A percentile compares a stretch with the other conserved stretches of the same genome.
Evolutionary conservation across 139 green algal genomes (phyloP).

Genomic region (Closterium sp.): DNA sequence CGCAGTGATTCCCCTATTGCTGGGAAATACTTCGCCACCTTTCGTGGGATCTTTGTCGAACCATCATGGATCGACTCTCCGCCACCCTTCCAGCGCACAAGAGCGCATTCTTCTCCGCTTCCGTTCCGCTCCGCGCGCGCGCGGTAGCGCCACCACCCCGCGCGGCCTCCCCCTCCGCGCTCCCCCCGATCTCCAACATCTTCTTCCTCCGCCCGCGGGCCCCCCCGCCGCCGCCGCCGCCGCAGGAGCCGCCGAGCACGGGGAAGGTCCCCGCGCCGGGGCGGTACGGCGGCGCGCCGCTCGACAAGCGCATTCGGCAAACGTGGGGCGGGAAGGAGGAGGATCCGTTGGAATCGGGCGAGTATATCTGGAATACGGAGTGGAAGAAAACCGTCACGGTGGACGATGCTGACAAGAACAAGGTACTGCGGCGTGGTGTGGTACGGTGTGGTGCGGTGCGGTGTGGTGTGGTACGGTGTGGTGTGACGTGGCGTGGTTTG

Average conservation of each 20-base stretch:
- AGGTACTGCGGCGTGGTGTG: not conserved
- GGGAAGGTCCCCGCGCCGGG: conserved; percentile 2
- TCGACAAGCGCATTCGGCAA: conserved; percentile 26
- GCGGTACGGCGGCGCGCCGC: conserved; percentile 25
- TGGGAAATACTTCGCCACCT: not conserved
- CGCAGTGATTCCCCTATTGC: not conserved
- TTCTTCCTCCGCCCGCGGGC: not conserved
- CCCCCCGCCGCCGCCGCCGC: too few species aligned
- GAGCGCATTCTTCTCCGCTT: not conserved
- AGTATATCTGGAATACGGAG: conserved; percentile 43
- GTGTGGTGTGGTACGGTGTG: not conserved
- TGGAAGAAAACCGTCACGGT: conserved; percentile 19
- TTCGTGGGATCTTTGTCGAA: not conserved
- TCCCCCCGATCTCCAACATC: not conserved
- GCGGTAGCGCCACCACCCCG: not conserved
- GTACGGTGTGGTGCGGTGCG: not conserved
- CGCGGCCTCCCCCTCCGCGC: not conserved
- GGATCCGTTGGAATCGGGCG: conserved; percentile 21
- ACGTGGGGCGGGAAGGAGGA: conserved; percentile 27
- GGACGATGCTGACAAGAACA: not conserved
- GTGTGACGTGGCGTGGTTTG: not conserved
- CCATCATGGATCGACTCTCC: not conserved
- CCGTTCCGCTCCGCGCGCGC: not conserved
- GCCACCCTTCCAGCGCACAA: not conserved
- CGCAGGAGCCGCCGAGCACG: not conserved